These are phyloP conservation scores for Mortierella hygrophila DNA, from an alignment of 192 early-diverging fungal species.

Conservation along the genomic window DNA sequence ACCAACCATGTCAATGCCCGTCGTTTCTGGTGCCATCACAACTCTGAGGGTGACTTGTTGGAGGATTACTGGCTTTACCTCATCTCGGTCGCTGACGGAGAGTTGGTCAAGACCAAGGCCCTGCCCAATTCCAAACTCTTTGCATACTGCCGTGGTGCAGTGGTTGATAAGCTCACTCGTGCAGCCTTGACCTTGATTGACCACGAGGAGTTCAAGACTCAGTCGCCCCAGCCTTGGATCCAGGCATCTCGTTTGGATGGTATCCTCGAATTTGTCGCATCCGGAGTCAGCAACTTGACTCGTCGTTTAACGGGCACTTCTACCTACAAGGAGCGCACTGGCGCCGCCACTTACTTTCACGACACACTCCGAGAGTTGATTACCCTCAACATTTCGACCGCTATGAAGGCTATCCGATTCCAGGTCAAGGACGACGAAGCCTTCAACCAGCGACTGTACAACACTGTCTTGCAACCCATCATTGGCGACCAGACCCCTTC, in stretches of 20 bases:
- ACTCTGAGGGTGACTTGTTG: not conserved
- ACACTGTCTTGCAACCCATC: constrained; percentile 14
- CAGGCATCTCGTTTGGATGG: not conserved
- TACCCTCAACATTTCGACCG: not conserved
- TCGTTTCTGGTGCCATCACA: constrained; percentile 20
- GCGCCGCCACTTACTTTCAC: constrained; percentile 6
- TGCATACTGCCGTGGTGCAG: constrained; percentile 19
- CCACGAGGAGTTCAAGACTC: constrained; percentile 7
- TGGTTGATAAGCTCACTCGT: constrained; percentile 26
- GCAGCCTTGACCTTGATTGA: constrained; percentile 5
- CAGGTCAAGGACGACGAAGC: not conserved
- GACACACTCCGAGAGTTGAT: constrained; percentile 15
- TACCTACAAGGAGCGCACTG: constrained; percentile 3
- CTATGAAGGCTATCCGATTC: not conserved
- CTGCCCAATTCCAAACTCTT: constrained; percentile 13
- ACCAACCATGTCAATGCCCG: not conserved
- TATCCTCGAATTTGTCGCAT: constrained; percentile 21
- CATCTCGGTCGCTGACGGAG: constrained; percentile 19
- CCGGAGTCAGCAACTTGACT: constrained; percentile 27
- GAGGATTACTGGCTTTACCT: constrained; percentile 23
- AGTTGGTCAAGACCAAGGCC: constrained; percentile 16
- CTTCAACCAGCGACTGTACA: constrained; percentile 16
- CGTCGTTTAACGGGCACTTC: constrained; percentile 26
- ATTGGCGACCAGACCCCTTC: not conserved
- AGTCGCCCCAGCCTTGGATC: not conserved